Base-by-base conservation (phyloP, 306 rosid species). In the Vachellia collinsii region DNA sequence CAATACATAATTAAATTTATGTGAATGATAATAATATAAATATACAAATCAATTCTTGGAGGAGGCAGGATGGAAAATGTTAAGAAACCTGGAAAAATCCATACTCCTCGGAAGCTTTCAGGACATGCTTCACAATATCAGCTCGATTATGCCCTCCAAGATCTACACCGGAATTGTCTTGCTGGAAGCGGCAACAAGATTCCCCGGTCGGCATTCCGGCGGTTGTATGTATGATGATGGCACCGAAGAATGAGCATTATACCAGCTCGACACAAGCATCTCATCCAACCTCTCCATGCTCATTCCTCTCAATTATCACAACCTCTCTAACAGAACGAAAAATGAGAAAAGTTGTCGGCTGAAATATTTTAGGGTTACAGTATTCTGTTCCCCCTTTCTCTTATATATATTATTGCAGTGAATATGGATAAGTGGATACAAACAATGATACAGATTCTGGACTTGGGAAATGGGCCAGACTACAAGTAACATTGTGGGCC, bases 81-180 rank as follows among this genome's bases (percentile, higher is more conserved):
- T 56, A 73, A 4, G 14, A 17, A 50, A 88, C 97, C 97, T 93
- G 96, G 56, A 93, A 91, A 84, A 93, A 87, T 13, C 96, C 97
- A 7, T 29, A 89, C 22, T 93, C 88, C 43, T 88, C 70, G 4
- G 87, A 56, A 36, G 97, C 87, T 68, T 83, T 76, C 34, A 85
- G 23, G 77, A 38, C 79, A 16, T 81, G 79, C 1, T 51, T 83
- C 47, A 89, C 59, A 51, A 68, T 80, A 9, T 58, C 50, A 14
- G 36, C 64, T 29, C 77, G 91, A 38, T 88, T 88, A 16, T 74
- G 41, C 47, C 20, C 83, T n/a, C 65, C 79, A 11, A 91, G 85
- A 83, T 93, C 92, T 53, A 93, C 90, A 93, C 90, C 3, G 96
- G 96, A 80, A 85, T 78, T 13, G 19, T 44, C 70, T 53, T 37